phyloP scores from a whole-genome alignment of 305 asterid genomes.

The Fraxinus ornus region DNA sequence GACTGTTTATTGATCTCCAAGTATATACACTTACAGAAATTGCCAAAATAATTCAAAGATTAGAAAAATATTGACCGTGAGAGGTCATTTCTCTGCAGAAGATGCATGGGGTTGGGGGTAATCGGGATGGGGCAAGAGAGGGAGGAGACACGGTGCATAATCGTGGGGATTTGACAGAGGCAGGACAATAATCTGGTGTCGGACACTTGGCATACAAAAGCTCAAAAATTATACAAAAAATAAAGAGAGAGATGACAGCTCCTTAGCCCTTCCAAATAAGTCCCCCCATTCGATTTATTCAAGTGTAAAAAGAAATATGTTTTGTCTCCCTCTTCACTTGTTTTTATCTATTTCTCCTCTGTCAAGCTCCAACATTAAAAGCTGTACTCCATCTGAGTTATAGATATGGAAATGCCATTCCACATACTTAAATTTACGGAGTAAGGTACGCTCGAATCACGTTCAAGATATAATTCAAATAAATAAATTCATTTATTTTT shows the following conservation, averaged over 20 bases:
- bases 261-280: slow-evolving; percentile 26
- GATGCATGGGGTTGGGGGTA: neutral
- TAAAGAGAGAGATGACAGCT: slow-evolving; percentile 49
- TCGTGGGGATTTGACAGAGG: slow-evolving; percentile 48
- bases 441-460: neutral
- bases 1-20: neutral
- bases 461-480: neutral
- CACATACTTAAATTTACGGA: neutral
- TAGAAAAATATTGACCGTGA: slow-evolving; percentile 19
- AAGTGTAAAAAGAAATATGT: slow-evolving; percentile 24
- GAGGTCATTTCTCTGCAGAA: slow-evolving; percentile 30
- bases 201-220: slow-evolving; percentile 48
- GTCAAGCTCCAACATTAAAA: slow-evolving; percentile 37
- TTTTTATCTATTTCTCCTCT: slow-evolving; percentile 21
- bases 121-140: slow-evolving; percentile 6
- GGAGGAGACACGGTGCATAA: slow-evolving; percentile 45
- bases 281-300: slow-evolving; percentile 19
- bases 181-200: slow-evolving; percentile 50
- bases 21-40: neutral
- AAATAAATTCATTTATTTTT: neutral
- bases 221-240: slow-evolving; percentile 27
- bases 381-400: slow-evolving; percentile 28
- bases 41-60: slow-evolving; percentile 10
- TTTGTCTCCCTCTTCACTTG: slow-evolving; percentile 27
- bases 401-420: neutral